Percentiles rank a stretch among this genome's conserved stretches.
Evolutionary conservation across 129 eudicot species (phyloP).

Genomic region (Tagetes erecta): DNA sequence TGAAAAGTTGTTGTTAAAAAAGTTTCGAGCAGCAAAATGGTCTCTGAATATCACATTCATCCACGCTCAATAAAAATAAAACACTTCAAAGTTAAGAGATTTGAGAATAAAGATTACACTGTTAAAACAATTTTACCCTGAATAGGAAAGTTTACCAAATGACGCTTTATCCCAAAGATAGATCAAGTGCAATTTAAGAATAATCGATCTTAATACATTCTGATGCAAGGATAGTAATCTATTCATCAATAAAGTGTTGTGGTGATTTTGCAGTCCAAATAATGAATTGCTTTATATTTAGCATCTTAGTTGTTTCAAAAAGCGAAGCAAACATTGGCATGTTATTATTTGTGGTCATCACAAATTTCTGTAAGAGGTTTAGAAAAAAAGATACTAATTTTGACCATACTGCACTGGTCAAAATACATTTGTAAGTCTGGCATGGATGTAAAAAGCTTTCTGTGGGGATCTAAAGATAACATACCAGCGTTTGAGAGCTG

Average conservation of each 20-base stretch:
- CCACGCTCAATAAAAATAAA: neutral
- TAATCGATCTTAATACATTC: neutral
- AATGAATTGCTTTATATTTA: neutral
- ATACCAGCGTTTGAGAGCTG: constrained; percentile 85
- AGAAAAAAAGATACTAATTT: neutral
- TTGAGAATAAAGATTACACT: too few species aligned
- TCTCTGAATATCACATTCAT: neutral
- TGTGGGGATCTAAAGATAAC: constrained; percentile 5
- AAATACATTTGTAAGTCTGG: constrained; percentile 1
- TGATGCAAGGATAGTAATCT: neutral
- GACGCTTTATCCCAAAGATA: neutral
- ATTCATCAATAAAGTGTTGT: neutral
- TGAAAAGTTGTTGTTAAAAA: constrained; percentile 32
- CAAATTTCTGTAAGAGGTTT: neutral
- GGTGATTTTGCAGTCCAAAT: neutral
- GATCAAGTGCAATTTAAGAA: neutral
- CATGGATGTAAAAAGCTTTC: neutral
- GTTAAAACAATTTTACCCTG: neutral
- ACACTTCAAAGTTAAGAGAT: neutral
- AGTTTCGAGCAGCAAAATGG: neutral
- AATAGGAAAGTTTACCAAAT: neutral
- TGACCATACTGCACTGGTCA: neutral
- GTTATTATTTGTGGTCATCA: neutral
- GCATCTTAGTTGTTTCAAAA: neutral
- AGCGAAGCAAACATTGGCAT: constrained; percentile 6